Percentiles rank a stretch among this genome's conserved stretches.
phyloP scores from a whole-genome alignment of 768 basidiomycete genomes.

The Asterophora parasitica region DNA sequence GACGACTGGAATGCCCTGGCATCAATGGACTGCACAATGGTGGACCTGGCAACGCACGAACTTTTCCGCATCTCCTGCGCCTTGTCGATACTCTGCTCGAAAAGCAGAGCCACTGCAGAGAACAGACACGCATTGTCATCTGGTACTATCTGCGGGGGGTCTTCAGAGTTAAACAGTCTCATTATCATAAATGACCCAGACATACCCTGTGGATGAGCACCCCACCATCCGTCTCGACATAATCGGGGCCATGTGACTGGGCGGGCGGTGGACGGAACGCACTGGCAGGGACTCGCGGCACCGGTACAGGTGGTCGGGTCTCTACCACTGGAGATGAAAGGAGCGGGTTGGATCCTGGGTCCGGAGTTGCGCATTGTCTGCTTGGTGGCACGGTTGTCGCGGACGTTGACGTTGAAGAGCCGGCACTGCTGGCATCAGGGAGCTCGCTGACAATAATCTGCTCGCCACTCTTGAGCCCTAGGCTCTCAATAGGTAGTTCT shows the following conservation, averaged over 20 bases:
- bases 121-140: conserved; percentile 98
- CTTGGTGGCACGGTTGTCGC: conserved; percentile 10
- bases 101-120: conserved; percentile 78
- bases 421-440: conserved; percentile 15
- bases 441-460: conserved; percentile 74
- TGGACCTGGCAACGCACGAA: conserved; percentile 28
- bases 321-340: background rate
- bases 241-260: conserved; percentile 40
- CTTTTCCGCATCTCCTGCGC: conserved; percentile 70
- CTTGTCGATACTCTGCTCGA: conserved; percentile 76
- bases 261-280: conserved; percentile 9
- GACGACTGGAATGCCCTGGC: conserved; percentile 49
- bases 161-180: background rate
- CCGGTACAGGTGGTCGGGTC: background rate
- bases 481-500: conserved; percentile 67
- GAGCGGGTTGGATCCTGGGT: conserved; percentile 14
- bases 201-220: conserved; percentile 70
- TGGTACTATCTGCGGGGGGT: conserved; percentile 53
- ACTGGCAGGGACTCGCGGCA: background rate
- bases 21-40: conserved; percentile 1
- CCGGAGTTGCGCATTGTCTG: background rate
- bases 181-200: background rate
- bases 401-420: conserved; percentile 9
- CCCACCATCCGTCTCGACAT: conserved; percentile 57
- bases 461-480: conserved; percentile 76